These are phyloP conservation scores for Debaryomyces udenii DNA, from an alignment of 1,139 yeast species.

Conservation along the genomic window DNA sequence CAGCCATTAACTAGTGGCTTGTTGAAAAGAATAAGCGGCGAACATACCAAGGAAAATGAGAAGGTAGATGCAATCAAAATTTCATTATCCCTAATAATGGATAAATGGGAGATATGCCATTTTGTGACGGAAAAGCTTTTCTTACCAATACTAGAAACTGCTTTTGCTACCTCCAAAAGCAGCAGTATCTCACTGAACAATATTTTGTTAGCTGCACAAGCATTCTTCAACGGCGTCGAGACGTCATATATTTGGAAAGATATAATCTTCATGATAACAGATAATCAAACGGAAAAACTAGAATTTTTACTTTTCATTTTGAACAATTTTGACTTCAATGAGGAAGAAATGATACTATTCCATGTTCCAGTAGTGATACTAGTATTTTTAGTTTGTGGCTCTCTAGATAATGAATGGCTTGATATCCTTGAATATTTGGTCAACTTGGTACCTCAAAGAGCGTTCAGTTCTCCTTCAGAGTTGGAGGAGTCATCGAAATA, in stretches of 20 bases:
- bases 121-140: constrained; percentile 70
- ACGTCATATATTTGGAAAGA: constrained; percentile 76
- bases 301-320: constrained; percentile 61
- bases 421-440: constrained; percentile 42
- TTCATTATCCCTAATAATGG: constrained; percentile 70
- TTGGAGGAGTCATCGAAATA: constrained; percentile 18
- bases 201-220: constrained; percentile 58
- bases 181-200: constrained; percentile 31
- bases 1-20: constrained; percentile 55
- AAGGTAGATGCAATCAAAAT: constrained; percentile 61
- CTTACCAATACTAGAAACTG: constrained; percentile 56
- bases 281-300: constrained; percentile 24
- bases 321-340: constrained; percentile 69
- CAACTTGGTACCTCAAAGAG: constrained; percentile 59
- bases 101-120: constrained; percentile 91
- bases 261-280: constrained; percentile 34
- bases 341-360: constrained; percentile 79
- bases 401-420: constrained; percentile 27
- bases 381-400: constrained; percentile 30
- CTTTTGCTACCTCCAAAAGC: constrained; percentile 18
- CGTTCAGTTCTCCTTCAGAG: constrained; percentile 49
- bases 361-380: constrained; percentile 76
- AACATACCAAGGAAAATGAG: constrained; percentile 21
- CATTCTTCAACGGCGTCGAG: constrained; percentile 85
- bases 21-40: constrained; percentile 45